phyloP scores from a whole-genome alignment of 2,329 filamentous ascomycete genomes.

The Calonectria hawksworthii region DNA sequence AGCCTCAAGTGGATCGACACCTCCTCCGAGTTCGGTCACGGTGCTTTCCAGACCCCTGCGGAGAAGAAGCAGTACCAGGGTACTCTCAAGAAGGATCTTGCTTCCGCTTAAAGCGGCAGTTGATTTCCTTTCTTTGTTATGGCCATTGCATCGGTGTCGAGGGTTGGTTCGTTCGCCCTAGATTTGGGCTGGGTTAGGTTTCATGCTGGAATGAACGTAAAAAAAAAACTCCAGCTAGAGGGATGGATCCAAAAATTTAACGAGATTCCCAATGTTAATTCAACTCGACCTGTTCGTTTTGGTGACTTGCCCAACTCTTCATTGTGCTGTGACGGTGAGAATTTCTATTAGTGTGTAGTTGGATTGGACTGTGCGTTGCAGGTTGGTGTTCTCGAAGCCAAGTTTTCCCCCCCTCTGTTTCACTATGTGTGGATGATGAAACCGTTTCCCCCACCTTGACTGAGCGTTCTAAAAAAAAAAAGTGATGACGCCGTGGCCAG shows the following conservation, averaged over 20 bases:
- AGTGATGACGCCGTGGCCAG: slow-evolving; percentile 19
- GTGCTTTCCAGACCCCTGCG: slow-evolving; percentile 97
- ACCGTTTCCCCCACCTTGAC: not conserved
- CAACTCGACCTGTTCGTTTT: slow-evolving; percentile 37
- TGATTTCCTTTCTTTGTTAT: slow-evolving; percentile 60
- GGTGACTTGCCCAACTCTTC: slow-evolving; percentile 25
- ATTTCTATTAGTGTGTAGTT: not conserved
- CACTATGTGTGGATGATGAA: not conserved
- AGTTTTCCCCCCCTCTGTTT: not conserved
- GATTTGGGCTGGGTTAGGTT: slow-evolving; percentile 54
- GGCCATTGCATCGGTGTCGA: slow-evolving; percentile 69
- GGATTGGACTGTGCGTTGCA: not conserved
- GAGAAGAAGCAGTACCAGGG: slow-evolving; percentile 99
- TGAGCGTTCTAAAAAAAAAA: not conserved
- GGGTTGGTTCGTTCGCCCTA: slow-evolving; percentile 58
- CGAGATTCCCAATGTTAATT: slow-evolving; percentile 53
- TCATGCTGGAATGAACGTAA: slow-evolving; percentile 53
- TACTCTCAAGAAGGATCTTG: slow-evolving; percentile 98
- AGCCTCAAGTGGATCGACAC: slow-evolving; percentile 99
- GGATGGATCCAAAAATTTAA: slow-evolving; percentile 52
- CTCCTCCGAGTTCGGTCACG: slow-evolving; percentile 99
- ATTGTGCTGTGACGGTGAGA: not conserved
- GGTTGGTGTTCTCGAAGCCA: not conserved
- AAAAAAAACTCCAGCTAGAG: slow-evolving; percentile 54
- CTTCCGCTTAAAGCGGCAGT: slow-evolving; percentile 57